Percentiles rank a stretch among this genome's conserved stretches.
Evolutionary conservation across 345 rosid genomes (phyloP).

Genomic region (Brassica carinata): DNA sequence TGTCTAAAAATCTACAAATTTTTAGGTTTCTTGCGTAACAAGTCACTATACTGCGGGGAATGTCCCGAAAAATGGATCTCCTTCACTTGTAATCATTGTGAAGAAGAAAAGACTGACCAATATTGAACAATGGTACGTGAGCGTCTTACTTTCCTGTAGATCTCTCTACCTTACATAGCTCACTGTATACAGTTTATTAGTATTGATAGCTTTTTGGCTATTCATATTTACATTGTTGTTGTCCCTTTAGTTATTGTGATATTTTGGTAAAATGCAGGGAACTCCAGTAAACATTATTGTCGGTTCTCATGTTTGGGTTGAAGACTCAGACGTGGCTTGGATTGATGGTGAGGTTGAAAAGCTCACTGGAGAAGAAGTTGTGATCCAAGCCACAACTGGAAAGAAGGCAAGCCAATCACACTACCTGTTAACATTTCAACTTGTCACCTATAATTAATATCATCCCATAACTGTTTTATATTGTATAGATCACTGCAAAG

Average conservation of each 20-base stretch:
- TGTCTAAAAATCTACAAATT: conserved; percentile 15
- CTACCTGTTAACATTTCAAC: not conserved
- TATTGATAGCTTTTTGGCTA: not conserved
- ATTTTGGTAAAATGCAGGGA: conserved; percentile 54
- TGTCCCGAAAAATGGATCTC: conserved; percentile 15
- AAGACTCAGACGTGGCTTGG: conserved; percentile 79
- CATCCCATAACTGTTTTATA: not conserved
- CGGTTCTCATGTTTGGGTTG: conserved; percentile 93
- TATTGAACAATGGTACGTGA: conserved; percentile 52
- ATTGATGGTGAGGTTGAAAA: conserved; percentile 74
- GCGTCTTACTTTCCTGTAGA: not conserved
- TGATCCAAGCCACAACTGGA: conserved; percentile 53
- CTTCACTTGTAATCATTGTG: conserved; percentile 1
- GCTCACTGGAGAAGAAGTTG: conserved; percentile 64
- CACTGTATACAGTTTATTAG: no score
- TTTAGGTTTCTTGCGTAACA: conserved; percentile 29
- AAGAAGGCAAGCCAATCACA: conserved; percentile 53
- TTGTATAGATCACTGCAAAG: conserved; percentile 4
- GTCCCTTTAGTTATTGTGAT: not conserved
- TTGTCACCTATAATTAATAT: not conserved
- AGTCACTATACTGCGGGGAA: conserved; percentile 12
- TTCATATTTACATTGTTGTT: not conserved
- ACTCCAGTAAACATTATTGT: conserved; percentile 81
- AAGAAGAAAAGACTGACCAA: conserved; percentile 27
- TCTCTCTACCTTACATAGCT: no score